These are phyloP conservation scores for Saccharomyces hybrid DNA, from an alignment of 1,139 yeast species.

Conservation along the genomic window DNA sequence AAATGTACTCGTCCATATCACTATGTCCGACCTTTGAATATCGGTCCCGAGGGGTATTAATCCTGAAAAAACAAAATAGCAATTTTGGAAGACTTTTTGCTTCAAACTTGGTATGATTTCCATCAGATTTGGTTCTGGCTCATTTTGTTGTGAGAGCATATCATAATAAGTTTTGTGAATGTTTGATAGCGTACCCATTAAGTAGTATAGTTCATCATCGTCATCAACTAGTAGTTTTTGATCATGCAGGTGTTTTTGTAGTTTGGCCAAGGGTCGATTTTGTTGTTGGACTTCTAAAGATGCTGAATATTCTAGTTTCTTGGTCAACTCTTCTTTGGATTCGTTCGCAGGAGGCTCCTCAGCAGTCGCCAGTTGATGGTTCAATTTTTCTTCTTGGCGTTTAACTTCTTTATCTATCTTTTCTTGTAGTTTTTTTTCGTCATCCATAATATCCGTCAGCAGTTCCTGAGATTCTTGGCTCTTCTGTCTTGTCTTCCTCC, in stretches of 20 bases:
- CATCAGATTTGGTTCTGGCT: slow-evolving; percentile 45
- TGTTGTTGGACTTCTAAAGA: slow-evolving; percentile 35
- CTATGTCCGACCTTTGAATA: slow-evolving; percentile 71
- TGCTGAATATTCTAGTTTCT: slow-evolving; percentile 34
- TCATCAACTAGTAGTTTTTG: slow-evolving; percentile 67
- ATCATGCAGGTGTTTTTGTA: slow-evolving; percentile 68
- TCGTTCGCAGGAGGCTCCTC: slow-evolving; percentile 25
- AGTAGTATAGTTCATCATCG: slow-evolving; percentile 62
- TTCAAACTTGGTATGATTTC: slow-evolving; percentile 51
- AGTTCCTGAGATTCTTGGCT: slow-evolving; percentile 30
- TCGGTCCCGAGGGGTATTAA: slow-evolving; percentile 72
- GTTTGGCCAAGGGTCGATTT: slow-evolving; percentile 76
- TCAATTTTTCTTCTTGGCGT: slow-evolving; percentile 28
- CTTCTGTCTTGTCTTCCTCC: slow-evolving; percentile 49
- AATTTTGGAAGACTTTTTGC: slow-evolving; percentile 55
- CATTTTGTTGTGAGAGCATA: slow-evolving; percentile 9
- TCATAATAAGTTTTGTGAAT: slow-evolving; percentile 65
- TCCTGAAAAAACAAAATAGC: slow-evolving; percentile 76
- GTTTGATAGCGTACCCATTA: slow-evolving; percentile 54
- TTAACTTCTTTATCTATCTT: slow-evolving; percentile 32
- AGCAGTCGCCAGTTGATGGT: slow-evolving; percentile 19
- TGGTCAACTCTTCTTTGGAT: slow-evolving; percentile 36
- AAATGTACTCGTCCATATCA: slow-evolving; percentile 85
- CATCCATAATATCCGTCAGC: slow-evolving; percentile 30
- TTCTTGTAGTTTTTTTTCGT: slow-evolving; percentile 27